phyloP scores from a whole-genome alignment of 495 filamentous ascomycete genomes.

The Penicillium coffeae region DNA sequence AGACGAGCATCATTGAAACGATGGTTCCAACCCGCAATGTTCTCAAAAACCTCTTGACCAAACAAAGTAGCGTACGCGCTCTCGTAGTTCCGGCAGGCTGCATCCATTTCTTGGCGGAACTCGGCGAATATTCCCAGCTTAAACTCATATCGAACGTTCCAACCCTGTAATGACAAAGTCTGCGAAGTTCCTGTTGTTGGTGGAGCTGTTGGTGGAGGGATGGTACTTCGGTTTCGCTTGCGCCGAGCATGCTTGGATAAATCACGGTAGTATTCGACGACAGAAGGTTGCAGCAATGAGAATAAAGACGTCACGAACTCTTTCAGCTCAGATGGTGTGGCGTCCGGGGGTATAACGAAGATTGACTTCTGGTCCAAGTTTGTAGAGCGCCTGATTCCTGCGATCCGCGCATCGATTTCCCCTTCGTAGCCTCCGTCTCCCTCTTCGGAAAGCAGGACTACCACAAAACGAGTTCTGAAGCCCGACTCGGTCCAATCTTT shows the following conservation, averaged over 20 bases:
- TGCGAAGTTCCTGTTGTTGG: slow-evolving; percentile 78
- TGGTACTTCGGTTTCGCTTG: slow-evolving; percentile 69
- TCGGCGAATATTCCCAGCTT: slow-evolving; percentile 88
- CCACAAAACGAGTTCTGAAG: slow-evolving; percentile 69
- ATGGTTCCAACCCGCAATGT: slow-evolving; percentile 79
- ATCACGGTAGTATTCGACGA: slow-evolving; percentile 85
- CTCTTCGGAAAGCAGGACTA: slow-evolving; percentile 69
- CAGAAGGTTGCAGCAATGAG: slow-evolving; percentile 54
- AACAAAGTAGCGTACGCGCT: slow-evolving; percentile 79
- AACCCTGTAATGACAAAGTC: slow-evolving; percentile 76
- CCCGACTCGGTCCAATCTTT: slow-evolving; percentile 60
- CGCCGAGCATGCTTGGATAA: slow-evolving; percentile 81
- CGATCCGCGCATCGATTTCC: slow-evolving; percentile 71
- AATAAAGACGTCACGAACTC: slow-evolving; percentile 63
- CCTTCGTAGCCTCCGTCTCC: slow-evolving; percentile 53
- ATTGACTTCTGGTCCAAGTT: slow-evolving; percentile 75
- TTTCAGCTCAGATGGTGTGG: slow-evolving; percentile 55
- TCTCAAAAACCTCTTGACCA: slow-evolving; percentile 75
- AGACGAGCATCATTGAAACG: slow-evolving; percentile 83
- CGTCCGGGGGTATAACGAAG: slow-evolving; percentile 67
- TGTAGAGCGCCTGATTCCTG: slow-evolving; percentile 70
- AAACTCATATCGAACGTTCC: slow-evolving; percentile 90
- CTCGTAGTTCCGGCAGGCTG: slow-evolving; percentile 75
- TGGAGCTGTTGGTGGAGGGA: slow-evolving; percentile 79
- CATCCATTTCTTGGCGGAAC: slow-evolving; percentile 86